These are phyloP conservation scores for Kodamaea laetipori DNA, from an alignment of 805 yeast genomes.

Conservation along the genomic window DNA sequence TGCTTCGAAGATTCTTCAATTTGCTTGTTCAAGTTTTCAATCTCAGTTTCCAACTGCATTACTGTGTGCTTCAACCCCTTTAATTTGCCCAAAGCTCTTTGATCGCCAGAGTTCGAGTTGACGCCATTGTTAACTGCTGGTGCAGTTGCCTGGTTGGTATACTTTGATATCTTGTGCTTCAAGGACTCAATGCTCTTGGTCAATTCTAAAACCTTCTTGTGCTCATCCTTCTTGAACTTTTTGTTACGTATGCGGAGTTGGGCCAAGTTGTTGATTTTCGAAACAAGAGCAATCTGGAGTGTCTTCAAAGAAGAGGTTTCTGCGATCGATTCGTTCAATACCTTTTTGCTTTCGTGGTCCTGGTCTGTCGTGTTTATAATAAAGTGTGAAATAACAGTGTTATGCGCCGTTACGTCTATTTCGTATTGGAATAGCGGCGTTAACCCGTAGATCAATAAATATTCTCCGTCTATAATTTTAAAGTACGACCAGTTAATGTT, in stretches of 20 bases:
- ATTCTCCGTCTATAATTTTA: conserved; percentile 20
- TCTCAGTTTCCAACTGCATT: conserved; percentile 40
- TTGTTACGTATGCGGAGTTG: conserved; percentile 27
- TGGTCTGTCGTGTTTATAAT: conserved; percentile 34
- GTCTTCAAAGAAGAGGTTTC: conserved; percentile 33
- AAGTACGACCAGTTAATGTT: conserved; percentile 37
- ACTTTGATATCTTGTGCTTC: conserved; percentile 33
- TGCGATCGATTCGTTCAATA: conserved; percentile 28
- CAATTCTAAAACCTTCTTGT: conserved; percentile 34
- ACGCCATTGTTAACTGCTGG: conserved; percentile 9
- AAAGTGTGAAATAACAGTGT: conserved; percentile 22
- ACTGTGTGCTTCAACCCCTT: conserved; percentile 44
- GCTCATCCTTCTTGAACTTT: conserved; percentile 41
- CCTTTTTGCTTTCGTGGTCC: conserved; percentile 15
- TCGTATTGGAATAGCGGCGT: conserved; percentile 41
- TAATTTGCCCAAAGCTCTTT: conserved; percentile 36
- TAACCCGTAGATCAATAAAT: conserved; percentile 36
- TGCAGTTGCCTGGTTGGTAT: conserved; percentile 16
- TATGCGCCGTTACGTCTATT: conserved; percentile 27
- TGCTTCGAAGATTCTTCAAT: conserved; percentile 18
- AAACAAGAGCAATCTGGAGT: conserved; percentile 33
- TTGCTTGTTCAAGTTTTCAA: conserved; percentile 24
- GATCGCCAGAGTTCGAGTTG: conserved; percentile 23
- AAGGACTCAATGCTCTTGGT: conserved; percentile 36
- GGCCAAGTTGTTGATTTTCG: conserved; percentile 32